A percentile compares a stretch with the other conserved stretches of the same genome.
phyloP scores from a whole-genome alignment of 2,329 filamentous ascomycete genomes.

The Pezicula carpinea region DNA sequence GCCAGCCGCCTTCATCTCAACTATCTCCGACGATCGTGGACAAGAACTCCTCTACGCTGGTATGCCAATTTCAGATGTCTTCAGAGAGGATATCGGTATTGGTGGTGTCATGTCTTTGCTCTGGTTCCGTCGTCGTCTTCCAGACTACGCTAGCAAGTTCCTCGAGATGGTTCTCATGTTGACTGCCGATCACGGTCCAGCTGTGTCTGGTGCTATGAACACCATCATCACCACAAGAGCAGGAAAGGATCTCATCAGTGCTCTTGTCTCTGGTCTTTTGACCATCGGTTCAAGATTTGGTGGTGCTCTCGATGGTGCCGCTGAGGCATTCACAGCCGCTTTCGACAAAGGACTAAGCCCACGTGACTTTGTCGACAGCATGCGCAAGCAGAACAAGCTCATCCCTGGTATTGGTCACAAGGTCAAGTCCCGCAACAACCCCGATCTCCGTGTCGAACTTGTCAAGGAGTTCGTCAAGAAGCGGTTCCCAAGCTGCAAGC shows the following conservation, averaged over 20 bases:
- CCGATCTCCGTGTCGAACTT: slow-evolving; percentile 97
- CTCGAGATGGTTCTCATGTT: slow-evolving; percentile 99
- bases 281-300: slow-evolving; percentile 98
- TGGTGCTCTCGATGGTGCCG: slow-evolving; percentile 95
- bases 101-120: slow-evolving; percentile 99
- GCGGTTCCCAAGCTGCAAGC: slow-evolving; percentile 96
- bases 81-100: slow-evolving; percentile 97
- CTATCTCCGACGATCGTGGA: slow-evolving; percentile 98
- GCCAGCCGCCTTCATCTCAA: slow-evolving; percentile 99
- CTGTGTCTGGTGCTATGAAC: slow-evolving; percentile 99
- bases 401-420: slow-evolving; percentile 99
- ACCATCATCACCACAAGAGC: slow-evolving; percentile 99
- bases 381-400: slow-evolving; percentile 99
- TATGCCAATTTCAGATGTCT: slow-evolving; percentile 99
- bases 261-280: slow-evolving; percentile 91
- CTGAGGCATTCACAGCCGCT: slow-evolving; percentile 96
- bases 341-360: slow-evolving; percentile 98
- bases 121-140: slow-evolving; percentile 98
- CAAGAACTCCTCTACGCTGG: slow-evolving; percentile 98
- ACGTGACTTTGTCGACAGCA: slow-evolving; percentile 96
- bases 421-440: slow-evolving; percentile 99
- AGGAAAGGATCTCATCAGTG: slow-evolving; percentile 95
- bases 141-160: slow-evolving; percentile 96
- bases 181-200: slow-evolving; percentile 97
- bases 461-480: slow-evolving; percentile 98